Evolutionary conservation across 345 rosid species (phyloP).

Genomic region (Hibiscus trionum): DNA sequence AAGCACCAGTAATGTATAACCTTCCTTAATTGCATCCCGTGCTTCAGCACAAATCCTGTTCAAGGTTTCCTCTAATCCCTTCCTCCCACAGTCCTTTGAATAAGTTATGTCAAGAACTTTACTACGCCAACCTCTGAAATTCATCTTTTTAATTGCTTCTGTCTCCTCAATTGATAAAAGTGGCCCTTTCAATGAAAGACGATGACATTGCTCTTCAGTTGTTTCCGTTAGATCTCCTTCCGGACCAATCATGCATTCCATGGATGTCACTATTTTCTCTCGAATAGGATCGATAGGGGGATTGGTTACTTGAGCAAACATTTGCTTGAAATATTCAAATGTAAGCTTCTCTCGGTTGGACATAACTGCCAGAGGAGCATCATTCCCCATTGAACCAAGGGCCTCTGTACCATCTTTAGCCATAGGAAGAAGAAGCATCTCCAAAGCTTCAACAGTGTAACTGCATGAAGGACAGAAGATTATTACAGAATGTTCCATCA

Average conservation of each 20-base stretch:
- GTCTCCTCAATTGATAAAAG: constrained; percentile 71
- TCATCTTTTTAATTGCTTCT: constrained; percentile 87
- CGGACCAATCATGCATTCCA: constrained; percentile 99
- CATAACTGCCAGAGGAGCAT: constrained; percentile 96
- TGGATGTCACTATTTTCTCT: constrained; percentile 97
- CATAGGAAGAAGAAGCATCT: constrained; percentile 98
- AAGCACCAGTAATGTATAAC: constrained; percentile 76
- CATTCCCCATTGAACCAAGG: constrained; percentile 99
- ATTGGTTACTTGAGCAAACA: constrained; percentile 99
- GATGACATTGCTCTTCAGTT: constrained; percentile 93
- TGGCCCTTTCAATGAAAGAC: constrained; percentile 83
- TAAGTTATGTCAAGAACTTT: constrained; percentile 92
- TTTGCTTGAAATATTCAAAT: constrained; percentile 97
- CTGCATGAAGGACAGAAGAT: constrained; percentile 33
- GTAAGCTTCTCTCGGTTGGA: constrained; percentile 82
- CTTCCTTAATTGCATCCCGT: constrained; percentile 71
- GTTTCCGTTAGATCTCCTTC: constrained; percentile 99
- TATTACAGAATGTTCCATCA: not conserved
- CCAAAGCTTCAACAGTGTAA: constrained; percentile 93
- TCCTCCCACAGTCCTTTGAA: constrained; percentile 63
- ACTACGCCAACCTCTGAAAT: constrained; percentile 82
- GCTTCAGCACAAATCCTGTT: constrained; percentile 90
- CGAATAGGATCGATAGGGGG: constrained; percentile 99
- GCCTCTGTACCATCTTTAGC: constrained; percentile 93
- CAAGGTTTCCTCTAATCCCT: constrained; percentile 85